A percentile compares a stretch with the other conserved stretches of the same genome.
Evolutionary conservation across 1,139 yeast species (phyloP).

Genomic region (Taphrina deformans): DNA sequence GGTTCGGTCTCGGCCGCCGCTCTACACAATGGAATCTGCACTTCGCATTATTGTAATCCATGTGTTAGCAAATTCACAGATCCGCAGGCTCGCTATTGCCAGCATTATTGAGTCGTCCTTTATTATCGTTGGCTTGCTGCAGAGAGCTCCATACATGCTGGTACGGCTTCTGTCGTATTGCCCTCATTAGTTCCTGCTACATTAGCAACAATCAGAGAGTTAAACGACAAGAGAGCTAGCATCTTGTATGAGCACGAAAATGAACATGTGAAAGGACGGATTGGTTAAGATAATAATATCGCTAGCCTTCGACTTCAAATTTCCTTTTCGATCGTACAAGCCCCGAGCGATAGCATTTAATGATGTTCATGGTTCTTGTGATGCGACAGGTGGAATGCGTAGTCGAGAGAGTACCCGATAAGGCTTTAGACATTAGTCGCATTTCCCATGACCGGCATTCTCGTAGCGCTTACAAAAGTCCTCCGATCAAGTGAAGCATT

Average conservation of each 20-base stretch:
- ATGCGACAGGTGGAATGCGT: constrained; percentile 33
- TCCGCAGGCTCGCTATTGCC: no score
- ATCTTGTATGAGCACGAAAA: not conserved
- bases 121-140: not conserved
- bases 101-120: not conserved
- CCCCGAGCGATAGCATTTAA: not conserved
- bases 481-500: constrained; percentile 45
- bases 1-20: not conserved
- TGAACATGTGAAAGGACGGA: no score
- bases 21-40: not conserved
- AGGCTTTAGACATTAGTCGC: not conserved
- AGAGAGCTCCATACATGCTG: no score
- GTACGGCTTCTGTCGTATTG: no score
- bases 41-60: no score
- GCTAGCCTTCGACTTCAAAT: not conserved
- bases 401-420: constrained; percentile 32
- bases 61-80: no score
- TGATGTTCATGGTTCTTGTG: constrained; percentile 34
- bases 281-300: not conserved
- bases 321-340: not conserved
- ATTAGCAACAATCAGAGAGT: not conserved
- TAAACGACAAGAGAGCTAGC: no score
- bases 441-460: not conserved
- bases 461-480: constrained; percentile 18
- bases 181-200: not conserved